Conservation (phyloP, 2,329 filamentous ascomycete genomes). For the Alternaria incomplexa region DNA sequence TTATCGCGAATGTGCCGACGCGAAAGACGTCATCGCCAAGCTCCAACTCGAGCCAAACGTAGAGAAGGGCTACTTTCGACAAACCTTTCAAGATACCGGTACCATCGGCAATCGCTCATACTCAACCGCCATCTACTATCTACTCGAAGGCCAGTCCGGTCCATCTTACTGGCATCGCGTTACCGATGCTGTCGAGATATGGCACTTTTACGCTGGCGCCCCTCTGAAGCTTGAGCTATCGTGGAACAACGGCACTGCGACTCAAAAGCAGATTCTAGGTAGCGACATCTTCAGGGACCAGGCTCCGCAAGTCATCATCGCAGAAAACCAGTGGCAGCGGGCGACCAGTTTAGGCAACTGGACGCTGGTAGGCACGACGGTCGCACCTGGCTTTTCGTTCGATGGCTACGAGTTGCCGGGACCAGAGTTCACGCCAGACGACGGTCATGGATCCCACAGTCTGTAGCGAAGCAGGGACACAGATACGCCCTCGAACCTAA, state of each 20-base stretch:
- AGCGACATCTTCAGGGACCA: constrained; percentile 53
- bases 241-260: constrained; percentile 49
- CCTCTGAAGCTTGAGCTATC: constrained; percentile 57
- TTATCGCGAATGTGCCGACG: constrained; percentile 15
- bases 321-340: constrained; percentile 55
- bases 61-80: constrained; percentile 58
- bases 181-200: constrained; percentile 57
- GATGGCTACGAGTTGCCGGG: constrained; percentile 26
- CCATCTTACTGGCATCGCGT: constrained; percentile 60
- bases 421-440: constrained; percentile 22
- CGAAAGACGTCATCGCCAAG: constrained; percentile 53
- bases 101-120: constrained; percentile 47
- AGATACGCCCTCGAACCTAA: neutral
- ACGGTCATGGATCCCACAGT: neutral
- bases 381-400: constrained; percentile 27
- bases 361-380: constrained; percentile 55
- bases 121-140: constrained; percentile 62
- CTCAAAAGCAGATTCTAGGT: constrained; percentile 47
- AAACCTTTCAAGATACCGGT: constrained; percentile 55
- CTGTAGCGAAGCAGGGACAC: neutral
- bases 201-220: constrained; percentile 63
- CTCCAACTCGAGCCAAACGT: constrained; percentile 54
- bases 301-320: constrained; percentile 54
- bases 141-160: constrained; percentile 52
- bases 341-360: constrained; percentile 55